Evolutionary conservation across 352 stramenopile genomes (phyloP), one percentile per base, ranked within the genome.

Genomic region (Phytopythium litorale): DNA sequence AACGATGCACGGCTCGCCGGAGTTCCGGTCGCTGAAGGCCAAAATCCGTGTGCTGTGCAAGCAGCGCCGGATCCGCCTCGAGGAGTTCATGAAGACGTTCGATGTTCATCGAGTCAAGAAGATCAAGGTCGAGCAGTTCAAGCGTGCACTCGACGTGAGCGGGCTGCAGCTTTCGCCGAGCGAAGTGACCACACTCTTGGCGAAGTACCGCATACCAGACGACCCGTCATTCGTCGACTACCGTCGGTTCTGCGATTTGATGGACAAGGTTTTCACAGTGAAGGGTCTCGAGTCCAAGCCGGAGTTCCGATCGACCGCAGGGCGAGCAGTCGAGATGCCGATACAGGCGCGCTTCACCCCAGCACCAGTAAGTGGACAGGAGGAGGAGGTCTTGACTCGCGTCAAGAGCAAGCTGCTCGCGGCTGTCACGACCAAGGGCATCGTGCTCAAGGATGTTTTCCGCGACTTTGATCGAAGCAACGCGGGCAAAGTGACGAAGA

Each of bases 31-130:
- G 32, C 65, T 93, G 11, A 95, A 95, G 65, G 79, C 82, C 53
- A 91, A 91, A 68, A 76, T 92, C 46, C 82, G 84, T 28, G 63
- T 81, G 53, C 63, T 91, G 58, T 95, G 86, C 68, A 95, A 91
- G 70, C 82, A 95, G 62, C 80, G 81, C 18, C 82, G 86, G 32
- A 88, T 92, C 62, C 86, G 84, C 2, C 59, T 95, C 5, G 86
- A 95, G 68, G 84, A 93, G 64, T 94, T 94, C 48, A 94, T 94
- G 86, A 92, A 90, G 56, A 94, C 86, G 15, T 94, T 94, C 51
- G 86, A 94, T 68, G 62, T 87, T 19, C 86, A 94, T 60, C 77
- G 83, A 64, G 81, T 91, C 12, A 93, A 95, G 74, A 91, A 89
- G 50, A 92, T 95, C 60, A 81, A 80, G 53, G 65, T 77, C 0